Percentiles rank a stretch among this genome's conserved stretches.
Conservation (phyloP, 768 basidiomycete genomes). For the Coprinellus aureogranulatus region DNA sequence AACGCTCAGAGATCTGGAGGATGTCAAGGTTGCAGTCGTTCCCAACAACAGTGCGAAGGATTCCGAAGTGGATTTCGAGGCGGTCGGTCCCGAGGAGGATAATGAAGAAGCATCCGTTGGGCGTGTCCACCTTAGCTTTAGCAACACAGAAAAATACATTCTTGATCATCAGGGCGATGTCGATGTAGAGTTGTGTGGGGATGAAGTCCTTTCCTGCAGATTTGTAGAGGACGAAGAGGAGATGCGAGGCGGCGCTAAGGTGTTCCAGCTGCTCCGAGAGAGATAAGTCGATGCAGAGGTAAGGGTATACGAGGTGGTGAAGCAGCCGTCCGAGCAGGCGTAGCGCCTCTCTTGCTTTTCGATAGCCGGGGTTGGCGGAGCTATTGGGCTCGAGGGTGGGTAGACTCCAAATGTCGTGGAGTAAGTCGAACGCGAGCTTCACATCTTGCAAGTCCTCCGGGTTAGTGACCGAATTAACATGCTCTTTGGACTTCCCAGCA, state of each 20-base stretch:
- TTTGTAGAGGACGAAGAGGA: slow-evolving; percentile 19
- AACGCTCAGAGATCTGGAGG: slow-evolving; percentile 21
- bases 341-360: not conserved
- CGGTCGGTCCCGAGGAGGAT: slow-evolving; percentile 34
- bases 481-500: not conserved
- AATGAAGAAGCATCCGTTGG: slow-evolving; percentile 26
- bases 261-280: slow-evolving; percentile 32
- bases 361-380: not conserved
- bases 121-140: slow-evolving; percentile 30
- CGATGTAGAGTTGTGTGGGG: slow-evolving; percentile 23
- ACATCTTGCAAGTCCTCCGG: slow-evolving; percentile 25
- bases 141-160: slow-evolving; percentile 37
- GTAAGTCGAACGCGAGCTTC: slow-evolving; percentile 20
- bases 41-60: slow-evolving; percentile 28
- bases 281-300: slow-evolving; percentile 23
- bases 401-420: slow-evolving; percentile 4
- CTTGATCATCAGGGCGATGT: slow-evolving; percentile 38
- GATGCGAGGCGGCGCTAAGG: slow-evolving; percentile 32
- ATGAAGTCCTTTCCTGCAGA: slow-evolving; percentile 17
- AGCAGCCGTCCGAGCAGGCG: not conserved
- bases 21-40: slow-evolving; percentile 27
- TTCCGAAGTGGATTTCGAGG: slow-evolving; percentile 29
- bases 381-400: not conserved
- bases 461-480: slow-evolving; percentile 7
- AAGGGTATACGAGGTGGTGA: slow-evolving; percentile 25